A percentile compares a stretch with the other conserved stretches of the same genome.
phyloP scores from a whole-genome alignment of 495 filamentous ascomycete genomes.

The Friedmanniomyces simplex region DNA sequence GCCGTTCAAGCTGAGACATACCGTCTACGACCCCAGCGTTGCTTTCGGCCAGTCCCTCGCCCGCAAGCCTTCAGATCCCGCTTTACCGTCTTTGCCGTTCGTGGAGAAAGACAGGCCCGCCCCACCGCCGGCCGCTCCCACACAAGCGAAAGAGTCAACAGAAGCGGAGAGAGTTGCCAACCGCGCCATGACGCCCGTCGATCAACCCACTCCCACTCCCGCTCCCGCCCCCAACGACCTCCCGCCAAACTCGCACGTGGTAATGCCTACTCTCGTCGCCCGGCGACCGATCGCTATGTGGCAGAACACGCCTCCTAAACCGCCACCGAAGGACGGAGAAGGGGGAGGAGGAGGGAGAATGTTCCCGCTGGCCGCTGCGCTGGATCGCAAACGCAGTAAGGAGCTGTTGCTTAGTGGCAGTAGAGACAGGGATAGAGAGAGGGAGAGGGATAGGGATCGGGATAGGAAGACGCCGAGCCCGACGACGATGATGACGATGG shows the following conservation, averaged over 20 bases:
- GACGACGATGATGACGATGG: background rate
- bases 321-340: conserved; percentile 13
- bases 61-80: background rate
- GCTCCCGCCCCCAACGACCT: background rate
- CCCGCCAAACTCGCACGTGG: conserved; percentile 10
- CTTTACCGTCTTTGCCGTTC: background rate
- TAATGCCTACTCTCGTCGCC: conserved; percentile 7
- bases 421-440: background rate
- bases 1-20: conserved; percentile 12
- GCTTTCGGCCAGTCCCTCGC: background rate
- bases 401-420: background rate
- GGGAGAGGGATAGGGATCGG: background rate
- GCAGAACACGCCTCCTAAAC: conserved; percentile 2
- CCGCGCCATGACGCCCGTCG: conserved; percentile 9
- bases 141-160: background rate
- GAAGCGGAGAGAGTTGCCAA: background rate
- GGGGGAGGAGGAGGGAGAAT: background rate
- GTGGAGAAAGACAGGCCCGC: background rate
- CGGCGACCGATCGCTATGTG: background rate
- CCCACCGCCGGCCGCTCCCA: background rate
- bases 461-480: background rate
- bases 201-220: background rate
- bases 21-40: conserved; percentile 1
- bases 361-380: background rate
- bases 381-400: conserved; percentile 4